Evolutionary conservation across 805 yeast genomes (phyloP), one percentile per base, ranked within the genome.

Genomic region (Saturnispora serradocipensis): DNA sequence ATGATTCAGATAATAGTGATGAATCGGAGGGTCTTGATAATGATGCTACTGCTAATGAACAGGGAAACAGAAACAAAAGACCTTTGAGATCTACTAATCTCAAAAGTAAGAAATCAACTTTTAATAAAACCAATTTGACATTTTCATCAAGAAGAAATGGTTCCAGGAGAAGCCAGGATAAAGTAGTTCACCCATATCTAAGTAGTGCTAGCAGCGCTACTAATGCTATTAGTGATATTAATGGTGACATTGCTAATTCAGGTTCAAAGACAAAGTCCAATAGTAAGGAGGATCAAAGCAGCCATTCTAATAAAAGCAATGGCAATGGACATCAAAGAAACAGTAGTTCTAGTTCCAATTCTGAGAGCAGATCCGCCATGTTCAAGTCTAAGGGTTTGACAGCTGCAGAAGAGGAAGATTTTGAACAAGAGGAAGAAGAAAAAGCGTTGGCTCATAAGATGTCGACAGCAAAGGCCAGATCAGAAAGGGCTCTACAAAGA

Each of bases 401-500:
- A 20, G 36, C 16, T 15, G 39, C 27, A 24, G 47, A 45, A 34
- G 47, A 32, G 25, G 47, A 45, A 30, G 38, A 13, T 13, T 13
- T 30, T 28, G 38, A 22, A 45, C 30, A 22, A 6, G 27, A 45
- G 11, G 5, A 45, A 20, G 27, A 24, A 34, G 46, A 43, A 16
- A 28, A n/a, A 25, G 46, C 32, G 2, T 28, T 28, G 25, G 46
- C 46, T 10, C 32, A 25, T 28, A 45, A 35, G 15, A 15, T 20
- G 24, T 11, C n/a, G 4, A 46, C 20, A 25, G 39, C 43, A 6
- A 46, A 46, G 13, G 39, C 49, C 15, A 36, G 49, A 18, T 36
- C 49, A 22, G 45, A 47, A 25, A 39, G 45, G 36, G 28, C 30
- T 11, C 22, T 47, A 11, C 49, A 47, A 30, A 47, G 49, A 28